A percentile compares a stretch with the other conserved stretches of the same genome.
Evolutionary conservation across 768 basidiomycete species (phyloP).

Genomic region (Mycena belliarum): DNA sequence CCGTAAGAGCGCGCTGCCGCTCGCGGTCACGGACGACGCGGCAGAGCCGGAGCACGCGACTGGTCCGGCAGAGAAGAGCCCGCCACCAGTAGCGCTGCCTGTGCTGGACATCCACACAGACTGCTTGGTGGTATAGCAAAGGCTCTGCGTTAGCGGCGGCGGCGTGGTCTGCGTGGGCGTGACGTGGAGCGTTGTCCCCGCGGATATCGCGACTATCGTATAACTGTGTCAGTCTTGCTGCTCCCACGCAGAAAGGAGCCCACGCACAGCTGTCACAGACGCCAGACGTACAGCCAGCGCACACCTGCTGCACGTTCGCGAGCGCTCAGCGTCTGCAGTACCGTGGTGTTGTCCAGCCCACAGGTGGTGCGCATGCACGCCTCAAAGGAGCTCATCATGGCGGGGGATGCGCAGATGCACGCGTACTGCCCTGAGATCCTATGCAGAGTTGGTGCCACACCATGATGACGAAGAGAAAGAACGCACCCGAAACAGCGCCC

Average conservation of each 20-base stretch:
- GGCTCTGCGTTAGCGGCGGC: neutral
- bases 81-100: neutral
- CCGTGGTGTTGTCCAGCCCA: neutral
- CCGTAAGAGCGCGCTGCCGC: too few species aligned
- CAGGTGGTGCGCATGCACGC: conserved; percentile 8
- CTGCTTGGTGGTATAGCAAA: conserved; percentile 1
- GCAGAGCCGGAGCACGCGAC: neutral
- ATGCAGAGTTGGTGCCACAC: neutral
- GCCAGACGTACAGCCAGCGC: conserved; percentile 13
- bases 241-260: too few species aligned
- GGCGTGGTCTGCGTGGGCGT: neutral
- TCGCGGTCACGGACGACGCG: too few species aligned
- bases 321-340: conserved; percentile 17
- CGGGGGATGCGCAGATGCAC: conserved; percentile 12
- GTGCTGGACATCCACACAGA: neutral
- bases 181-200: neutral
- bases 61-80: neutral
- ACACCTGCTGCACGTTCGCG: conserved; percentile 15
- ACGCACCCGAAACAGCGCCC: conserved; percentile 7
- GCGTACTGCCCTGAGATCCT: conserved; percentile 15
- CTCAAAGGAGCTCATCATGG: conserved; percentile 7
- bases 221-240: too few species aligned
- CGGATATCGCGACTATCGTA: conserved; percentile 11
- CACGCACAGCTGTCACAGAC: conserved; percentile 11
- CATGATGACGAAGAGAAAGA: neutral